Percentiles rank a stretch among this genome's conserved stretches.
Conservation (phyloP, 192 early-diverging fungal genomes). For the Backusella circina region DNA sequence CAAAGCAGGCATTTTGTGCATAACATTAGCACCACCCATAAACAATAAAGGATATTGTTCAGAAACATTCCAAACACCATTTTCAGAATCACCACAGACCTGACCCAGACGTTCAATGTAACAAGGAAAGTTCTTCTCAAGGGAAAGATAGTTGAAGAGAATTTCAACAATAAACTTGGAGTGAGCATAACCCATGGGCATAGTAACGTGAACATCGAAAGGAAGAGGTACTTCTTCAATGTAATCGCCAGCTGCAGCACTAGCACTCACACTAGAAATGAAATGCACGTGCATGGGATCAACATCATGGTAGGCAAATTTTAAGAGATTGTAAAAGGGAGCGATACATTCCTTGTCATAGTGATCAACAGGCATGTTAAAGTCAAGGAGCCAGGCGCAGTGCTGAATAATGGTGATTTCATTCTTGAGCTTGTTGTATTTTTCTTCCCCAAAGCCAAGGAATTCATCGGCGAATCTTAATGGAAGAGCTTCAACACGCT, state of each 20-base stretch:
- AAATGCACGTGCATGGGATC: slow-evolving; percentile 23
- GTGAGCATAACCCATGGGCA: slow-evolving; percentile 30
- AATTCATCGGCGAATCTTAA: slow-evolving; percentile 19
- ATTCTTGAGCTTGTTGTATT: slow-evolving; percentile 20
- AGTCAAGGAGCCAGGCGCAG: slow-evolving; percentile 32
- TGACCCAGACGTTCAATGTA: slow-evolving; percentile 29
- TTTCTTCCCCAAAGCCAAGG: slow-evolving; percentile 19
- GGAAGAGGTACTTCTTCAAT: slow-evolving; percentile 15
- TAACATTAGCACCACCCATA: slow-evolving; percentile 15
- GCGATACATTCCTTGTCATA: slow-evolving; percentile 23
- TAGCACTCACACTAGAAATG: slow-evolving; percentile 23
- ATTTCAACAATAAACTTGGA: slow-evolving; percentile 31
- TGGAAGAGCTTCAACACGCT: slow-evolving; percentile 4
- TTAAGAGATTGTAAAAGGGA: slow-evolving; percentile 19
- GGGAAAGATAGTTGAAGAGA: slow-evolving; percentile 11
- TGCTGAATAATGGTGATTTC: slow-evolving; percentile 32
- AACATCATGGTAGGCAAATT: slow-evolving; percentile 8
- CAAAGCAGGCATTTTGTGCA: slow-evolving; percentile 25
- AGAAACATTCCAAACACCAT: slow-evolving; percentile 28
- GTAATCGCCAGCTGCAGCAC: neutral
- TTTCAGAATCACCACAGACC: slow-evolving; percentile 18
- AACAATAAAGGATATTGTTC: slow-evolving; percentile 25
- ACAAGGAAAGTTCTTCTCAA: slow-evolving; percentile 16
- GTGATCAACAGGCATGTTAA: slow-evolving; percentile 26
- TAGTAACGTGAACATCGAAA: slow-evolving; percentile 4